Percentiles rank a stretch among this genome's conserved stretches.
phyloP scores from a whole-genome alignment of 192 early-diverging fungal species.

The Chytriomyces sp. region DNA sequence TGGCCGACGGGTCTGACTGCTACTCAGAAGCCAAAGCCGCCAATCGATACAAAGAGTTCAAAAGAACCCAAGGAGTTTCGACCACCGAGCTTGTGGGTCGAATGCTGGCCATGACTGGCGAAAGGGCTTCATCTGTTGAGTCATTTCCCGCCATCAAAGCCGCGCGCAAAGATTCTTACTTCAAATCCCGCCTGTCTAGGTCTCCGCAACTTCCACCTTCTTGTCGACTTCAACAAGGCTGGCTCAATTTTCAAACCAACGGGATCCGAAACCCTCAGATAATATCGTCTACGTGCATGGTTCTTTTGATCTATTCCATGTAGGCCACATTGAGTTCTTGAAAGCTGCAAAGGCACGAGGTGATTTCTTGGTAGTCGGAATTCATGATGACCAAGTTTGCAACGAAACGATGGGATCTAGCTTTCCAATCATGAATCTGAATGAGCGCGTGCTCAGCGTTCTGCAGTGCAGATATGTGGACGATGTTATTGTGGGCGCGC shows the following conservation, averaged over 20 bases:
- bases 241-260: constrained; percentile 87
- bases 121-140: constrained; percentile 25
- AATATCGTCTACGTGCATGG: constrained; percentile 94
- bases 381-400: constrained; percentile 90
- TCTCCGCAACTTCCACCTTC: constrained; percentile 80
- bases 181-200: constrained; percentile 37
- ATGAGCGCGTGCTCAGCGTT: constrained; percentile 93
- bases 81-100: constrained; percentile 96
- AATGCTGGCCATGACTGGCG: constrained; percentile 86
- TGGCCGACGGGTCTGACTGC: constrained; percentile 95
- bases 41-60: constrained; percentile 93
- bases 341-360: constrained; percentile 82
- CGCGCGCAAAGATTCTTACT: constrained; percentile 21
- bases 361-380: constrained; percentile 90
- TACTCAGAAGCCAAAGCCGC: constrained; percentile 96
- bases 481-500: constrained; percentile 92
- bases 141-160: not conserved
- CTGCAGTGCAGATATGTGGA: constrained; percentile 92
- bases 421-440: constrained; percentile 93
- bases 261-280: constrained; percentile 76
- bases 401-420: constrained; percentile 85
- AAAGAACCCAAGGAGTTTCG: constrained; percentile 94
- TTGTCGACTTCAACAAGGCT: constrained; percentile 86
- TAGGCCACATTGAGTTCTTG: constrained; percentile 94
- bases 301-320: constrained; percentile 94